A percentile compares a stretch with the other conserved stretches of the same genome.
Conservation (phyloP, 257 asterid species). For the Forsythia viridissima region DNA sequence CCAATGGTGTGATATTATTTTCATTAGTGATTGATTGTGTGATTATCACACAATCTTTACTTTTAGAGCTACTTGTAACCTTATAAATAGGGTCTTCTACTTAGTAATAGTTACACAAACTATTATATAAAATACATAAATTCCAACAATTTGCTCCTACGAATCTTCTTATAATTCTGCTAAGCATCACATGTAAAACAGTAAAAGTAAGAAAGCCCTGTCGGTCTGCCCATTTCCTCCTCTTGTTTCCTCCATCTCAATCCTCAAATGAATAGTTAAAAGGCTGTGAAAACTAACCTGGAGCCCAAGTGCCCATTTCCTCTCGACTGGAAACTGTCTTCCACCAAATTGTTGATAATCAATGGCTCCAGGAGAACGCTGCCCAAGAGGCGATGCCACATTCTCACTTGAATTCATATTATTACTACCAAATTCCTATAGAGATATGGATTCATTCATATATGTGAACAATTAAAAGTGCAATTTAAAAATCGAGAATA, state of each 20-base stretch:
- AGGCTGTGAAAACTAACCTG: slow-evolving; percentile 48
- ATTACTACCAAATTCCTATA: slow-evolving; percentile 63
- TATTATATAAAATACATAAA: too few species aligned
- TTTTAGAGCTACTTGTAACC: too few species aligned
- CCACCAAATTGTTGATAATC: slow-evolving; percentile 74
- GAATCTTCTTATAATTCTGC: neutral
- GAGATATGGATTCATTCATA: slow-evolving; percentile 9
- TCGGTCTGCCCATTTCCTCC: neutral
- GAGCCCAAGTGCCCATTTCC: slow-evolving; percentile 87
- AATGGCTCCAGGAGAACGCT: slow-evolving; percentile 53
- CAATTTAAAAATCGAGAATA: neutral
- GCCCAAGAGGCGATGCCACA: slow-evolving; percentile 64
- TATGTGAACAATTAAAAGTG: neutral
- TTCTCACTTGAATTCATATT: slow-evolving; percentile 53
- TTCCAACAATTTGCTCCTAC: neutral
- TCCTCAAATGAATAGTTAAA: slow-evolving; percentile 1
- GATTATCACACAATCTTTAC: too few species aligned
- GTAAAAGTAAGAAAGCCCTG: neutral
- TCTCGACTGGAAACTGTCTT: slow-evolving; percentile 52
- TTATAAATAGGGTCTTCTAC: too few species aligned
- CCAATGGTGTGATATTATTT: too few species aligned
- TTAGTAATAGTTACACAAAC: too few species aligned
- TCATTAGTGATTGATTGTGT: too few species aligned
- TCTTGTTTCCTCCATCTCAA: neutral
- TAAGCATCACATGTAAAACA: neutral